Percentiles rank a stretch among this genome's conserved stretches.
Evolutionary conservation across 345 rosid genomes (phyloP).

Genomic region (Erucastrum elatum): DNA sequence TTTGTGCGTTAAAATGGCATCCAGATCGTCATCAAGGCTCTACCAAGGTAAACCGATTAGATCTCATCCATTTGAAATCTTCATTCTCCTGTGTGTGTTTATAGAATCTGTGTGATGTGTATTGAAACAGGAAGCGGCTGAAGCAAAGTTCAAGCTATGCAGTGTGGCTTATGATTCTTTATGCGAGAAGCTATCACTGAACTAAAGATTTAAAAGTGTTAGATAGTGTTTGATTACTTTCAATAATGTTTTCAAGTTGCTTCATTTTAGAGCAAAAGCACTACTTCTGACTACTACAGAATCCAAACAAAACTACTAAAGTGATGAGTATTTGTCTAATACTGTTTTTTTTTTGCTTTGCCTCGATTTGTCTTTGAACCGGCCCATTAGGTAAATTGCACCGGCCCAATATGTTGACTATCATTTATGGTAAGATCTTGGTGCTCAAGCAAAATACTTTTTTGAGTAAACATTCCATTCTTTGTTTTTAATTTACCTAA

Average conservation of each 20-base stretch:
- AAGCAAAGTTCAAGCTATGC: conserved; percentile 91
- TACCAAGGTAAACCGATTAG: conserved; percentile 58
- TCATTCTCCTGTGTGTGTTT: not conserved
- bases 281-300: not conserved
- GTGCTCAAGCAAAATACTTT: conserved; percentile 7
- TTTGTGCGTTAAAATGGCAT: conserved; percentile 92
- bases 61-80: not conserved
- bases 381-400: not conserved
- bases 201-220: conserved; percentile 29
- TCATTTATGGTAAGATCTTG: conserved; percentile 18
- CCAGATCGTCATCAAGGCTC: conserved; percentile 97
- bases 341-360: too few species aligned
- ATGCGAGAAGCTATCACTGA: conserved; percentile 64
- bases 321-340: too few species aligned
- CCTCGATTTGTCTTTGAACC: not conserved
- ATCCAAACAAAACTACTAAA: not conserved
- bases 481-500: not conserved
- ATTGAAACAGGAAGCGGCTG: conserved; percentile 60
- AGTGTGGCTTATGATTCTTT: conserved; percentile 84
- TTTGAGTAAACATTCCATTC: conserved; percentile 3
- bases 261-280: conserved; percentile 1
- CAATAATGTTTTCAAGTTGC: not conserved
- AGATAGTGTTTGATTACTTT: conserved; percentile 26
- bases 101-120: not conserved
- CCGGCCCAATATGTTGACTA: not conserved